These are phyloP conservation scores for Yarrowia keelungensis DNA, from an alignment of 805 yeast genomes.

Conservation along the genomic window DNA sequence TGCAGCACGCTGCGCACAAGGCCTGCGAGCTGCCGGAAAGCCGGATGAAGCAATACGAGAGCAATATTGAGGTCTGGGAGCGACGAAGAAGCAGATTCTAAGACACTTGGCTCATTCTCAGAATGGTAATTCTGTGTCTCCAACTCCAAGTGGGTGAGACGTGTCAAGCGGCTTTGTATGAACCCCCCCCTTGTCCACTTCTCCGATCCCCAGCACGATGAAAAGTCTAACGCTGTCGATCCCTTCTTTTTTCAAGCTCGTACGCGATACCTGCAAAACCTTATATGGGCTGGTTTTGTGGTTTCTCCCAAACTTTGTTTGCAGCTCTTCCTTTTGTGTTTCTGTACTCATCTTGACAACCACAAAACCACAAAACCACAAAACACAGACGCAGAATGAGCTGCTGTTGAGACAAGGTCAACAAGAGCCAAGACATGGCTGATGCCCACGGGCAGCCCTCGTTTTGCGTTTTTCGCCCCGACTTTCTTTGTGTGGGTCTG, in stretches of 20 bases:
- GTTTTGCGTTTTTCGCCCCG: neutral
- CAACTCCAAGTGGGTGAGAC: no score
- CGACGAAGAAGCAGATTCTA: no score
- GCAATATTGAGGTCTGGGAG: neutral
- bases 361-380: constrained; percentile 5
- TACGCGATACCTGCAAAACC: neutral
- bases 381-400: neutral
- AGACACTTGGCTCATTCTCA: no score
- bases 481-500: neutral
- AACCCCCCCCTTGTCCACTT: neutral
- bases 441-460: neutral
- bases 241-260: neutral
- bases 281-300: neutral
- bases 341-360: neutral
- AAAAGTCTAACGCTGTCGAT: neutral
- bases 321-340: neutral
- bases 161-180: neutral
- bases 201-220: constrained; percentile 9
- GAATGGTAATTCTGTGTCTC: no score
- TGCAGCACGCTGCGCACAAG: neutral
- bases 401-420: constrained; percentile 8
- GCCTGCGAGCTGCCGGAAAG: neutral
- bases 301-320: neutral
- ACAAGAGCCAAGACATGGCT: neutral
- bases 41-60: neutral